A percentile compares a stretch with the other conserved stretches of the same genome.
Conservation (phyloP, 352 stramenopile genomes). For the Phytophthora constricta region DNA sequence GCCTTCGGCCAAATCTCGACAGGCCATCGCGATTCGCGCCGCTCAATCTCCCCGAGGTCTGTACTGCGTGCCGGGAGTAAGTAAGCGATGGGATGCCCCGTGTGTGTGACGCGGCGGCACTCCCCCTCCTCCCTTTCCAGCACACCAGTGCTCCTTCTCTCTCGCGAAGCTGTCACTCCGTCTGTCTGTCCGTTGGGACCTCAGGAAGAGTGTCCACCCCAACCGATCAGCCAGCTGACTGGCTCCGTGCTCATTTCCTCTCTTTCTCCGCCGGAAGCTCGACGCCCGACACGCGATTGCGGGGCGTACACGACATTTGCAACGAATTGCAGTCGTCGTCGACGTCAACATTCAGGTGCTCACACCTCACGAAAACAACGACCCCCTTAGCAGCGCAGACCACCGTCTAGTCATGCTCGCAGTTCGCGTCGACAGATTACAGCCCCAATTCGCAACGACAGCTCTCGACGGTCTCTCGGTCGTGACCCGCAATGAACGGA, state of each 20-base stretch:
- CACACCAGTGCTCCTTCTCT: conserved; percentile 23
- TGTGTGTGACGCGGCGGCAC: conserved; percentile 36
- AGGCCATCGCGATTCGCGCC: conserved; percentile 5
- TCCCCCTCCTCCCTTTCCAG: conserved; percentile 4
- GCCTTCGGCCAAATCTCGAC: conserved; percentile 13
- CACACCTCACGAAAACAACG: not conserved
- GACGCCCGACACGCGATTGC: conserved; percentile 6
- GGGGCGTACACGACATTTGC: conserved; percentile 6
- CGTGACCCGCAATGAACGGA: not conserved
- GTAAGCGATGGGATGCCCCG: conserved; percentile 21
- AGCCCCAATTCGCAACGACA: not conserved
- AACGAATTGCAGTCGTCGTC: no score
- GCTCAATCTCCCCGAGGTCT: conserved; percentile 25
- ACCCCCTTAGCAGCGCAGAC: not conserved
- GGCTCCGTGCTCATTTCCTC: conserved; percentile 44
- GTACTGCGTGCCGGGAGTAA: conserved; percentile 1
- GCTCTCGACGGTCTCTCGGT: not conserved
- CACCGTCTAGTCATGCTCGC: no score
- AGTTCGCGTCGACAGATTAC: not conserved
- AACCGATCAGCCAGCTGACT: conserved; percentile 47
- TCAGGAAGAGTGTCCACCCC: conserved; percentile 37
- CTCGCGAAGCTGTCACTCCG: conserved; percentile 27
- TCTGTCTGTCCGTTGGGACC: conserved; percentile 28
- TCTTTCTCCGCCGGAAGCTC: conserved; percentile 40
- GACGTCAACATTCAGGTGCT: not conserved